Evolutionary conservation across 345 rosid genomes (phyloP), one percentile per base, ranked within the genome.

Genomic region (Syzygium oleosum): DNA sequence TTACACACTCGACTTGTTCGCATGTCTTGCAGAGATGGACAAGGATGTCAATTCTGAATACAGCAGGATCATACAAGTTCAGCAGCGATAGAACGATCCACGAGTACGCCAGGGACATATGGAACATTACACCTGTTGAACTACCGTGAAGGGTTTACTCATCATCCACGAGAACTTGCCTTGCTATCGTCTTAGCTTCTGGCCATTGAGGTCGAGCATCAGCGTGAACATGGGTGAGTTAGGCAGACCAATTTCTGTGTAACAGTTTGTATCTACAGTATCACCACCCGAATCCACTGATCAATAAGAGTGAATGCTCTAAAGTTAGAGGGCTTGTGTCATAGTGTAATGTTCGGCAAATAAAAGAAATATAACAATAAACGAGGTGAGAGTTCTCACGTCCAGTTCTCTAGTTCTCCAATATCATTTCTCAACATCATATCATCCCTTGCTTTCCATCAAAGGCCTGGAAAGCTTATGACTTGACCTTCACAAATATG

Each of bases 1-100:
- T 73, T 19, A 73, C 83, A 34, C 46, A 34, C 46, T 68, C 8
- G 25, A 73, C 80, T 34, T 73, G 4, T 73, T 73, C 1, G 25
- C 27, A 38, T 5, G 83, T 73, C 83, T 58, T 55, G 88, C 95
- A 94, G 94, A 89, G 89, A 88, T 93, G 94, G 95, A 95, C 93
- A 54, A 91, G 88, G 87, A 92, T 92, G 95, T 94, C 97, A 59
- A 91, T 94, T 79, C 84, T 94, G 94, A 95, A 95, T 88, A 92
- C 93, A 5, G 94, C 96, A 11, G 94, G 95, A 27, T 94, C 94
- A 2, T 89, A 88, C 92, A 93, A 94, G 91, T 91, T 95, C 93
- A 92, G 96, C 92, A 92, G 95, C 61, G 94, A 95, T 89, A 84
- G 93, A 51, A 92, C 95, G 7, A 92, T 95, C 83, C 94, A 91